phyloP scores from a whole-genome alignment of 1,284 basidiomycete genomes.

The Fistulinella staudtii region DNA sequence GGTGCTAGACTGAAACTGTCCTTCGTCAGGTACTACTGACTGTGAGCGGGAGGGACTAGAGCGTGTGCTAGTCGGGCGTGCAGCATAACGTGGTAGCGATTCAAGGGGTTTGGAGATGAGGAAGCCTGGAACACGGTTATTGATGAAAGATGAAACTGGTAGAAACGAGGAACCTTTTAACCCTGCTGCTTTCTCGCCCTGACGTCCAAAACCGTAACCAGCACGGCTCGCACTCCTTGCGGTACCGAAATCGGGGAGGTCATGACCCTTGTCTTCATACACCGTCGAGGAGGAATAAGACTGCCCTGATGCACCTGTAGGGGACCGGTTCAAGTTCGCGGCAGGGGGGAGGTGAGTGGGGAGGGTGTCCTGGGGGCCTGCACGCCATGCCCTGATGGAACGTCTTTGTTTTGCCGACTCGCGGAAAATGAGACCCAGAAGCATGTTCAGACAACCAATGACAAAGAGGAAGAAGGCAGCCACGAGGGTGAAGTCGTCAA shows the following conservation, averaged over 20 bases:
- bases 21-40: slow-evolving; percentile 19
- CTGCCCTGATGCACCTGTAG: slow-evolving; percentile 28
- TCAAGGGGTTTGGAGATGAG: slow-evolving; percentile 55
- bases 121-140: slow-evolving; percentile 34
- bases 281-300: slow-evolving; percentile 38
- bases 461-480: slow-evolving; percentile 86
- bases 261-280: slow-evolving; percentile 34
- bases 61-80: slow-evolving; percentile 31
- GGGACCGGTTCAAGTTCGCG: slow-evolving; percentile 28
- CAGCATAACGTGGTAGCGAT: slow-evolving; percentile 50
- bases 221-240: slow-evolving; percentile 33
- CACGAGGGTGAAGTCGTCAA: slow-evolving; percentile 82
- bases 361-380: slow-evolving; percentile 50
- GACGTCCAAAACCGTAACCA: slow-evolving; percentile 62
- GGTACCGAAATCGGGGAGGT: slow-evolving; percentile 29
- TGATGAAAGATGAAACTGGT: slow-evolving; percentile 1
- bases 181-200: slow-evolving; percentile 73
- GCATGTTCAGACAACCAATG: slow-evolving; percentile 77
- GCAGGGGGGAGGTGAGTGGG: slow-evolving; percentile 40
- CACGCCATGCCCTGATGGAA: slow-evolving; percentile 59
- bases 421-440: slow-evolving; percentile 73
- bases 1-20: slow-evolving; percentile 28
- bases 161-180: slow-evolving; percentile 45
- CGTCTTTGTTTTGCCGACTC: slow-evolving; percentile 58
- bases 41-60: slow-evolving; percentile 19